Evolutionary conservation across 345 rosid species (phyloP).

Genomic region (Rhodamnia rubescens): DNA sequence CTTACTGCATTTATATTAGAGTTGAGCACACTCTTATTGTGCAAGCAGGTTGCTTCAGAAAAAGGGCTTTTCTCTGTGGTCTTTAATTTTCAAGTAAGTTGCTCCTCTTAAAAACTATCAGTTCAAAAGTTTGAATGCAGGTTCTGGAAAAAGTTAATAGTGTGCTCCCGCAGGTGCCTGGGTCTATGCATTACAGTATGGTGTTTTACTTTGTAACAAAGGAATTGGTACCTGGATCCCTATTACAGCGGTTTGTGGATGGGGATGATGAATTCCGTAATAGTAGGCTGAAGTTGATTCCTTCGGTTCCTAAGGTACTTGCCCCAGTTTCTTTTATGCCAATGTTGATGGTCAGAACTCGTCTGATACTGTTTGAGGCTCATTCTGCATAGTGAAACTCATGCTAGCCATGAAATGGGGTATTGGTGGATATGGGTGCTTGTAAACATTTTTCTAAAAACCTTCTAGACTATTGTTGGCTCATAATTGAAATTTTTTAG

Average conservation of each 20-base stretch:
- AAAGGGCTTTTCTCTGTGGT: constrained; percentile 66
- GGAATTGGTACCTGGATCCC: constrained; percentile 65
- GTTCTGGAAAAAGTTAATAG: background rate
- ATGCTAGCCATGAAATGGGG: background rate
- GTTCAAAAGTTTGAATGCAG: background rate
- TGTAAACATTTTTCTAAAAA: background rate
- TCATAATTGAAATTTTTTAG: background rate
- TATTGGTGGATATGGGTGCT: background rate
- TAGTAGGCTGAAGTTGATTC: constrained; percentile 93
- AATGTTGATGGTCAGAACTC: background rate
- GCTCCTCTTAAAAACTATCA: background rate
- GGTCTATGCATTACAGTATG: constrained; percentile 97
- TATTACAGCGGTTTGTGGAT: constrained; percentile 88
- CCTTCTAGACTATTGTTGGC: background rate
- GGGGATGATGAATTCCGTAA: constrained; percentile 99
- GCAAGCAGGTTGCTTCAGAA: constrained; percentile 56
- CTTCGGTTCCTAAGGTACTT: constrained; percentile 86
- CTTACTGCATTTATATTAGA: background rate
- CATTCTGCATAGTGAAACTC: background rate
- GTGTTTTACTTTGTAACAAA: constrained; percentile 86
- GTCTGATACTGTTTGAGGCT: background rate
- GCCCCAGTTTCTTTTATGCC: background rate
- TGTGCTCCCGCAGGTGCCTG: constrained; percentile 58
- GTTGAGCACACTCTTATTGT: background rate
- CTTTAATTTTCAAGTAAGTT: constrained; percentile 68